These are phyloP conservation scores for Boletus calvinii DNA, from an alignment of 1,284 basidiomycete genomes.

Conservation along the genomic window DNA sequence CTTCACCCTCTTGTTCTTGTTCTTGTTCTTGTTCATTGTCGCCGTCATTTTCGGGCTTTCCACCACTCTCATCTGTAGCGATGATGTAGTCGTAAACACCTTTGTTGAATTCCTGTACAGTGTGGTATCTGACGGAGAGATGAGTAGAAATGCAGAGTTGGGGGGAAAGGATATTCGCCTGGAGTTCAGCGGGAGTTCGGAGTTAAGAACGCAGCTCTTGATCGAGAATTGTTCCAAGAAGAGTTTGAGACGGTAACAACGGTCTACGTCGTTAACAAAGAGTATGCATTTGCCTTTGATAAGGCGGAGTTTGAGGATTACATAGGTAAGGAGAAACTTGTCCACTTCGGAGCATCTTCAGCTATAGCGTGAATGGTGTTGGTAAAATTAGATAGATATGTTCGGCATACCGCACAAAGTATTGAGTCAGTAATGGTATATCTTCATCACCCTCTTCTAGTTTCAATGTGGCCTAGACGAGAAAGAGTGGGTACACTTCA, in stretches of 20 bases:
- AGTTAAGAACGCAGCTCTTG: slow-evolving; percentile 94
- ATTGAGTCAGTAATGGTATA: slow-evolving; percentile 80
- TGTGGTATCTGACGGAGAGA: slow-evolving; percentile 71
- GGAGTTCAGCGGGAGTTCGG: slow-evolving; percentile 93
- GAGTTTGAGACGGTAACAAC: slow-evolving; percentile 92
- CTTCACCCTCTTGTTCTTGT: slow-evolving; percentile 1
- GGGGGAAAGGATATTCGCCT: slow-evolving; percentile 43
- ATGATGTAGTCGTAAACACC: slow-evolving; percentile 99
- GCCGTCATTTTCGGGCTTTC: slow-evolving; percentile 52
- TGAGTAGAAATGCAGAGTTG: background rate
- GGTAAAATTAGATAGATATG: background rate
- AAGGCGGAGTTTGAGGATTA: slow-evolving; percentile 92
- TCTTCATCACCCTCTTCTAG: slow-evolving; percentile 86
- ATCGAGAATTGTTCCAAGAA: slow-evolving; percentile 98
- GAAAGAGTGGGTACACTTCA: slow-evolving; percentile 9
- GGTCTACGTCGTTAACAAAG: slow-evolving; percentile 96
- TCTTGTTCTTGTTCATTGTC: slow-evolving; percentile 40
- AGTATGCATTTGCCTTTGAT: slow-evolving; percentile 96
- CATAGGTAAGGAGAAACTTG: slow-evolving; percentile 94
- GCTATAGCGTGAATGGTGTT: background rate
- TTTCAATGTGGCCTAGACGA: slow-evolving; percentile 73
- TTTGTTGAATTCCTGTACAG: slow-evolving; percentile 98
- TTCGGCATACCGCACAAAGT: slow-evolving; percentile 64
- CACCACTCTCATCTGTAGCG: slow-evolving; percentile 87
- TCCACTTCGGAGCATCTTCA: slow-evolving; percentile 85